Conservation (phyloP, 192 early-diverging fungal species). For the Piromyces finnis region DNA sequence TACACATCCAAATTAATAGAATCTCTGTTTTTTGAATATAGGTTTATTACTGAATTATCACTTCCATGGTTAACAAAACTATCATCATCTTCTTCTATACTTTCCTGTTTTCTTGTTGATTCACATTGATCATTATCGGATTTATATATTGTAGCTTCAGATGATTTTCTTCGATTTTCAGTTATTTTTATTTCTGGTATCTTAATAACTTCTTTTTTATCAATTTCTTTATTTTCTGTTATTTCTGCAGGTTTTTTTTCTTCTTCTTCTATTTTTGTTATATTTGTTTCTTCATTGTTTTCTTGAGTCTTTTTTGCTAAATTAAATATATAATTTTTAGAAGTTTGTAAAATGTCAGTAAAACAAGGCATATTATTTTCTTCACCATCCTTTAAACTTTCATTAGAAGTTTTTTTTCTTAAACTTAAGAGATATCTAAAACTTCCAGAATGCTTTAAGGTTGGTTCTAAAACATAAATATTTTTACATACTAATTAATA, state of each 20-base stretch:
- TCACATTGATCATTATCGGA: not conserved
- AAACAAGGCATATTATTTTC: not conserved
- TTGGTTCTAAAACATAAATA: too few relatives aligned
- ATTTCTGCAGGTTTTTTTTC: not conserved
- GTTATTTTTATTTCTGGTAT: not conserved
- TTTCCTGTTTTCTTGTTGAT: not conserved
- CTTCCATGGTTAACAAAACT: not conserved
- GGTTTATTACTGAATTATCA: not conserved
- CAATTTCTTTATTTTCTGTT: not conserved
- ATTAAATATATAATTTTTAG: not conserved
- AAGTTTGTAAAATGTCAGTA: not conserved
- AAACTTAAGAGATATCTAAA: not conserved
- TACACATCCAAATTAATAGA: not conserved
- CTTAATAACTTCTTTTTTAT: not conserved
- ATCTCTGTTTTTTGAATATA: not conserved
- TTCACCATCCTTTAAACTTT: not conserved
- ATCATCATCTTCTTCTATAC: not conserved
- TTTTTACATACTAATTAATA: too few relatives aligned
- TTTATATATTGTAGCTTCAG: not conserved
- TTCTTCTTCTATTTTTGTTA: not conserved
- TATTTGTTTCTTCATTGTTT: not conserved
- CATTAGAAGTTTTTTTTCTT: not conserved
- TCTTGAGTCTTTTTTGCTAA: not conserved
- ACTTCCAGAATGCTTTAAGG: not conserved
- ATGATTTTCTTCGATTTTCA: not conserved